These are phyloP conservation scores for Nitzschia palea DNA, from an alignment of 108 stramenopile species.

Conservation along the genomic window DNA sequence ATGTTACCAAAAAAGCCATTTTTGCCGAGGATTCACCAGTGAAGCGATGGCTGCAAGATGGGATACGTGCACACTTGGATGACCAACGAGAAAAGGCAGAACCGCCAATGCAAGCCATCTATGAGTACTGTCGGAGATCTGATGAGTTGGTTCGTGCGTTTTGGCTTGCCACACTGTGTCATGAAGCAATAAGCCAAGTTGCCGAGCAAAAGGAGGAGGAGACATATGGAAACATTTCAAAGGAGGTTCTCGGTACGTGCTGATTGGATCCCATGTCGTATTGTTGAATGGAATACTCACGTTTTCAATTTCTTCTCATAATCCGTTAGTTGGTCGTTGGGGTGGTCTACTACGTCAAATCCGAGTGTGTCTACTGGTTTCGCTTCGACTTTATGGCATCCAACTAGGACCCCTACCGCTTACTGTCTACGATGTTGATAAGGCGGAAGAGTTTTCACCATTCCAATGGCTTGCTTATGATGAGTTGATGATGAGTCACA, in stretches of 20 bases:
- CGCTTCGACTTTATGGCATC: constrained; percentile 62
- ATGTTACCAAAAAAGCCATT: constrained; percentile 49
- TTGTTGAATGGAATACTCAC: no score
- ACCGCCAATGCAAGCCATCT: constrained; percentile 43
- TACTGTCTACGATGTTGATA: constrained; percentile 59
- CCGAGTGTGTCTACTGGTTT: constrained; percentile 69
- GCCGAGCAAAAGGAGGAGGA: constrained; percentile 57
- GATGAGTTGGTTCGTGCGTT: constrained; percentile 76
- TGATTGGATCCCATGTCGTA: background rate
- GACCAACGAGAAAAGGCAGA: constrained; percentile 10
- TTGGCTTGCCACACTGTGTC: constrained; percentile 63
- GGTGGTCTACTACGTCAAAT: constrained; percentile 68
- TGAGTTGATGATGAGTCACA: constrained; percentile 68
- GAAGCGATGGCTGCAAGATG: constrained; percentile 68
- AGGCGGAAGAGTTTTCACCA: constrained; percentile 62
- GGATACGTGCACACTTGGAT: constrained; percentile 35
- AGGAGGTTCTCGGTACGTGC: constrained; percentile 7
- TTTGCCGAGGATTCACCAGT: constrained; percentile 60
- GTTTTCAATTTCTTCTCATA: no score
- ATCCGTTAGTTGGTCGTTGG: constrained; percentile 49
- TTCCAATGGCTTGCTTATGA: constrained; percentile 77
- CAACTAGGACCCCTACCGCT: constrained; percentile 61
- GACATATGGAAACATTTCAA: constrained; percentile 67
- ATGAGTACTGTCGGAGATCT: constrained; percentile 55
- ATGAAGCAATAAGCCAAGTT: constrained; percentile 55